Conservation (phyloP, 2,329 filamentous ascomycete species). For the Mycogone perniciosa region DNA sequence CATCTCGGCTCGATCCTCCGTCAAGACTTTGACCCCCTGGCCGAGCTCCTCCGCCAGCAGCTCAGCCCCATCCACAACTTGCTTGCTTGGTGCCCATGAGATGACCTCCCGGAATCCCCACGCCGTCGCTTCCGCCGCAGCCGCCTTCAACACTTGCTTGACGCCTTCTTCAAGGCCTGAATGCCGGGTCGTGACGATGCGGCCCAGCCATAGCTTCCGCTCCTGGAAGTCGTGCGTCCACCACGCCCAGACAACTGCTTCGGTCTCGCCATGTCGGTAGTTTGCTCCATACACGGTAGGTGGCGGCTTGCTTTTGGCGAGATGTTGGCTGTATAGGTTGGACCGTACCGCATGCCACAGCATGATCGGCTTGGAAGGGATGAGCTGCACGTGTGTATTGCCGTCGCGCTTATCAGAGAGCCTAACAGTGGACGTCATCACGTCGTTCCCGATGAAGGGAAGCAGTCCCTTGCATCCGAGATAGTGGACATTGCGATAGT, state of each 20-base stretch:
- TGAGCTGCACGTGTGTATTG: slow-evolving; percentile 27
- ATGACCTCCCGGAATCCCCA: slow-evolving; percentile 29
- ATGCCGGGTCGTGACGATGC: slow-evolving; percentile 13
- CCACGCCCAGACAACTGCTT: slow-evolving; percentile 24
- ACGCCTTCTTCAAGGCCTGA: slow-evolving; percentile 21
- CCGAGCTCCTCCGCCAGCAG: slow-evolving; percentile 31
- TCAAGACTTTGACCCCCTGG: slow-evolving; percentile 24
- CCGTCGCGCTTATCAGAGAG: slow-evolving; percentile 19
- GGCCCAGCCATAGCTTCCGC: slow-evolving; percentile 16
- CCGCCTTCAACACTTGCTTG: slow-evolving; percentile 26
- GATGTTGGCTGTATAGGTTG: slow-evolving; percentile 20
- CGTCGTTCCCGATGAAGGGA: slow-evolving; percentile 15
- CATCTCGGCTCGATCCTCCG: slow-evolving; percentile 26
- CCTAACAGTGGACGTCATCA: slow-evolving; percentile 21
- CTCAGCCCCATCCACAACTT: slow-evolving; percentile 23
- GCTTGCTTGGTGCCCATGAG: slow-evolving; percentile 31
- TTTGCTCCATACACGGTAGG: slow-evolving; percentile 4
- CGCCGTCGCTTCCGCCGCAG: slow-evolving; percentile 26
- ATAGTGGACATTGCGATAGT: too few species aligned
- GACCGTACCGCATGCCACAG: slow-evolving; percentile 29
- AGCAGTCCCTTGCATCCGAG: neutral
- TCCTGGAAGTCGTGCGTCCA: slow-evolving; percentile 31
- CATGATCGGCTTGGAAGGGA: slow-evolving; percentile 24
- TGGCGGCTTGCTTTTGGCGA: slow-evolving; percentile 11
- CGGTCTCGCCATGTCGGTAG: slow-evolving; percentile 6